Percentiles rank a stretch among this genome's conserved stretches.
phyloP scores from a whole-genome alignment of 768 basidiomycete species.

The Lactarius sp. region DNA sequence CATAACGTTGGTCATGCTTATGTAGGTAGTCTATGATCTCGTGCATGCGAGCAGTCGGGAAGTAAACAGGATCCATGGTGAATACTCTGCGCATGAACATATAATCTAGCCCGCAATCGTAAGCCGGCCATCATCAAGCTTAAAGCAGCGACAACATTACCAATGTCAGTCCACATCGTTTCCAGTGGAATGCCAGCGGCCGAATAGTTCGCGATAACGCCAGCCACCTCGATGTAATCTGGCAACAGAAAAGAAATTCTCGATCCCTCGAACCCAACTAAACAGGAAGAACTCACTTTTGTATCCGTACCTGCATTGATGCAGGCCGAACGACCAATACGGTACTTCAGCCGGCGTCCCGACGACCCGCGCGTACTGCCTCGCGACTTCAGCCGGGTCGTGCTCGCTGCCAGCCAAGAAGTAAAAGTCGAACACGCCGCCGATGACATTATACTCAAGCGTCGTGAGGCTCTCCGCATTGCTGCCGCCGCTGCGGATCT shows the following conservation, averaged over 20 bases:
- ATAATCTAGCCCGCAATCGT: conserved; percentile 44
- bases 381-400: conserved; percentile 52
- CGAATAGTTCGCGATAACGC: conserved; percentile 58
- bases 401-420: conserved; percentile 64
- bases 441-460: conserved; percentile 73
- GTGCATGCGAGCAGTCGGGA: conserved; percentile 57
- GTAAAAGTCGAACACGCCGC: conserved; percentile 74
- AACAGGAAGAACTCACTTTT: conserved; percentile 38
- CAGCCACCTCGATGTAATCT: conserved; percentile 61
- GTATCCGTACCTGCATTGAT: conserved; percentile 71
- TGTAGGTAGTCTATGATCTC: conserved; percentile 63
- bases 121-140: neutral
- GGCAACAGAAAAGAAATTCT: neutral
- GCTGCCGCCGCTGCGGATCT: conserved; percentile 40
- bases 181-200: conserved; percentile 61
- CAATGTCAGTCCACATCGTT: conserved; percentile 79
- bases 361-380: conserved; percentile 64
- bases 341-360: conserved; percentile 69
- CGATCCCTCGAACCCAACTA: neutral
- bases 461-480: conserved; percentile 34
- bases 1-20: conserved; percentile 50
- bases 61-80: conserved; percentile 63
- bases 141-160: conserved; percentile 29
- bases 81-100: conserved; percentile 65
- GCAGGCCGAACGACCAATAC: conserved; percentile 69